Evolutionary conservation across 2,329 filamentous ascomycete species (phyloP), one percentile per base, ranked within the genome.

Genomic region (Myriosclerotinia scirpicola): DNA sequence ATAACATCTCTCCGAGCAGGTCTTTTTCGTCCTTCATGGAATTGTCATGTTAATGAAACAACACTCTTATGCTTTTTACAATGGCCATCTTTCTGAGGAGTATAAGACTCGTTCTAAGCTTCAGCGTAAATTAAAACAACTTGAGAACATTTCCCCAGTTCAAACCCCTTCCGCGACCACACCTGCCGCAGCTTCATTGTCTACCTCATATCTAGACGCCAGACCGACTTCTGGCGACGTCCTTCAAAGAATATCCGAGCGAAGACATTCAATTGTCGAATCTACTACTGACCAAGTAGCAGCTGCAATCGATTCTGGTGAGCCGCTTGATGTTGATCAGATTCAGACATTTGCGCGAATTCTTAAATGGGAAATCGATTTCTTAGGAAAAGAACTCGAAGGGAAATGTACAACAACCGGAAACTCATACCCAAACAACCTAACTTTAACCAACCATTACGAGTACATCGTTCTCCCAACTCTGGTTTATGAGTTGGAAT

Each of bases 21-120:
- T 66, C 22, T 92, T 90, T 76, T 90, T 91, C 61, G 87, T 91
- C 12, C 79, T 93, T 22, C 90, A 93, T 74, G 87, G 87, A 17
- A 79, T 93, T 65, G 85, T 90, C 3, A 89, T 93, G 82, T 76
- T 93, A 34, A 93, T 93, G 91, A 94, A 94, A 79, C 90, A 92
- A 77, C 91, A 93, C 75, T 90, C 70, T 20, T n/a, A 38, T 11
- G 34, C 59, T 20, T 36, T 59, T 70, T 73, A 92, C 77, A 93
- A 93, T 72, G 90, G 91, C 8, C 85, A 93, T 69, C 80, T 89
- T 61, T 92, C 84, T 3, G 83, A 85, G 26, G 79, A 85, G 3
- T 85, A 87, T 73, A 82, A 84, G 67, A 80, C 80, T 66, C 80
- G 84, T 2, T 71, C 74, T 14, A 73, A 76, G n/a, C 76, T 85